Evolutionary conservation across 225 moss, liverwort and hornwort species (phyloP), one percentile per base, ranked within the genome.

Genomic region (Takakia lepidozioides): DNA sequence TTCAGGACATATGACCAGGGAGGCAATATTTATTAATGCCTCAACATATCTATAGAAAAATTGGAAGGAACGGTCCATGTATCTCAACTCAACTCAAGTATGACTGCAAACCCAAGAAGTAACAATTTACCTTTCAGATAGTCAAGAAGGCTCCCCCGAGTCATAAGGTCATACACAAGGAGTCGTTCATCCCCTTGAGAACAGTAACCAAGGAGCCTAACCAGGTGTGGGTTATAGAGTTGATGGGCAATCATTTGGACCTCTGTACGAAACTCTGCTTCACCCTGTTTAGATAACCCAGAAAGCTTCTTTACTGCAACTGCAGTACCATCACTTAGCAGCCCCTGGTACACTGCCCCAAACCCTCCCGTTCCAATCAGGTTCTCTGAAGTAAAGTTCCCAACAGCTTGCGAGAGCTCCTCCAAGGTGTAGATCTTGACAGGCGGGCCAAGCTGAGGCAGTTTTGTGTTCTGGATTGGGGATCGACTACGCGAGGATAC

Each of bases 221-320:
- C 63, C 4, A 63, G 48, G 27, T 63, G 55, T 28, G 56, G 63
- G 29, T 55, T 63, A 15, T 55, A 55, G 28, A 63, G 19, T 19
- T 42, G 63, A 42, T 56, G 63, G 10, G 63, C 63, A 21, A 63
- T 63, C 63, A 63, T 63, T 44, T 56, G 55, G 10, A 63, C 55
- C 22, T 63, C 63, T 1, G 63, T 63, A 20, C 55, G 55, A 41
- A 63, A 63, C 30, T 63, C 63, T 5, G 63, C 55, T 47, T 63
- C 63, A 8, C 63, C 63, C 25, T 63, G 63, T 19, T 20, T 47
- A n/a, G 49, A 63, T 4, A 46, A 36, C 38, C 38, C 47, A 11
- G 55, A 39, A 36, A 63, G 27, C 14, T 14, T 55, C 27, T 63
- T 63, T 20, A 63, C 63, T 3, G 63, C 63, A 34, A 63, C 55